Conservation (phyloP, 768 basidiomycete genomes). For the Cantharellus anzutake region DNA sequence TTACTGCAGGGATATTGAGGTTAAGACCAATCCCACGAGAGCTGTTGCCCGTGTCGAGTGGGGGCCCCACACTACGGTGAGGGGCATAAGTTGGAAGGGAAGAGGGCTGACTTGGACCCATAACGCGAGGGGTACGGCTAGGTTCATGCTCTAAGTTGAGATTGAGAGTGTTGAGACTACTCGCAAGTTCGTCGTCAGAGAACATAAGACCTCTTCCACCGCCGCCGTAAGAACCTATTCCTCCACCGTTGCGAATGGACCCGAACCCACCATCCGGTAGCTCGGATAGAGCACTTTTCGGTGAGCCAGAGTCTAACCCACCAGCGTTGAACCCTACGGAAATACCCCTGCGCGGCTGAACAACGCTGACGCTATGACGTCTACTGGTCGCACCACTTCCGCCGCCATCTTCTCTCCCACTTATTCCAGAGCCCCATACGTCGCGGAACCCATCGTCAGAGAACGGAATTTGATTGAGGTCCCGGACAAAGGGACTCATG, state of each 20-base stretch:
- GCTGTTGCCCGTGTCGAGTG: neutral
- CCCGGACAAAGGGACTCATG: conserved; percentile 71
- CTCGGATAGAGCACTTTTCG: neutral
- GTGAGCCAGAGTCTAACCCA: neutral
- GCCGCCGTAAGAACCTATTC: conserved; percentile 8
- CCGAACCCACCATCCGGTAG: neutral
- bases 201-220: conserved; percentile 44
- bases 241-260: neutral
- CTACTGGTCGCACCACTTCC: conserved; percentile 71
- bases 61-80: neutral
- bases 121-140: conserved; percentile 23
- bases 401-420: conserved; percentile 16
- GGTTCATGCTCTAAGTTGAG: conserved; percentile 28
- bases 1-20: neutral
- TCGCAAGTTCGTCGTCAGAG: conserved; percentile 65
- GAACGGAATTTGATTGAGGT: conserved; percentile 57
- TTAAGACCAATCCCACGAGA: neutral
- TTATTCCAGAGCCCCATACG: conserved; percentile 46
- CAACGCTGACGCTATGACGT: conserved; percentile 66
- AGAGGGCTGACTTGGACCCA: conserved; percentile 45
- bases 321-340: conserved; percentile 39
- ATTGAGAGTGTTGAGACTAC: conserved; percentile 43
- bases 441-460: conserved; percentile 60
- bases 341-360: conserved; percentile 46
- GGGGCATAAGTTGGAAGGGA: conserved; percentile 63